Evolutionary conservation across 768 basidiomycete genomes (phyloP), one percentile per base, ranked within the genome.

Genomic region (Boletus patriciae): DNA sequence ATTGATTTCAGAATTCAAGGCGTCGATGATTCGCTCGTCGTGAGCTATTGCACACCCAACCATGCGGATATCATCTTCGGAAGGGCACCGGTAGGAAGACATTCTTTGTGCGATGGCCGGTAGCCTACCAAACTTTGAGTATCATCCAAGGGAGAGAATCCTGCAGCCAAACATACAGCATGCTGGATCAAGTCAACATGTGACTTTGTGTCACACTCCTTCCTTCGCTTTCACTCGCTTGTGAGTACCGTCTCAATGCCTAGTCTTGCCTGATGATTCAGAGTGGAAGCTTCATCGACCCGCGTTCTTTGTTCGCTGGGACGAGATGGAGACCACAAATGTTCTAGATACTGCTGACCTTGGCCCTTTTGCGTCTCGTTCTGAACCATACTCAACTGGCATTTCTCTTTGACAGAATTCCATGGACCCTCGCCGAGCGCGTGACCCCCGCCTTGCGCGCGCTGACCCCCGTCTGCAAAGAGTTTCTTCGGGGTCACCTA

Each of bases 321-420:
- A 88, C 76, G 81, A 81, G 60, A 69, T 81, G 90, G 78, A 82
- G 91, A 92, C 89, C 75, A 68, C 66, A 77, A 77, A 84, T 81
- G 89, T 90, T 91, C 90, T 80, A 85, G 91, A 93, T 94, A 94
- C 91, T 94, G 84, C 90, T 94, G 91, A 93, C 74, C 37, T 75
- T 77, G 2, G 29, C 13, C n/a, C 9, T 59, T 69, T 70, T 48
- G 29, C 25, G 36, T 46, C 50, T 46, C 38, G 46, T 49, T 7
- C 65, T 42, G 65, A 50, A 62, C 27, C 55, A 55, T 41, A 42
- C 63, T 65, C 43, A 61, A 60, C 50, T 25, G 25, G 3, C 54
- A 21, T 29, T 23, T 53, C 55, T 41, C 49, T 52, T 43, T 49
- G 33, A 44, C 49, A 66, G 54, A 53, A 47, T 54, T 66, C 46